Evolutionary conservation across 345 rosid genomes (phyloP).

Genomic region (Melastoma malabathricum): DNA sequence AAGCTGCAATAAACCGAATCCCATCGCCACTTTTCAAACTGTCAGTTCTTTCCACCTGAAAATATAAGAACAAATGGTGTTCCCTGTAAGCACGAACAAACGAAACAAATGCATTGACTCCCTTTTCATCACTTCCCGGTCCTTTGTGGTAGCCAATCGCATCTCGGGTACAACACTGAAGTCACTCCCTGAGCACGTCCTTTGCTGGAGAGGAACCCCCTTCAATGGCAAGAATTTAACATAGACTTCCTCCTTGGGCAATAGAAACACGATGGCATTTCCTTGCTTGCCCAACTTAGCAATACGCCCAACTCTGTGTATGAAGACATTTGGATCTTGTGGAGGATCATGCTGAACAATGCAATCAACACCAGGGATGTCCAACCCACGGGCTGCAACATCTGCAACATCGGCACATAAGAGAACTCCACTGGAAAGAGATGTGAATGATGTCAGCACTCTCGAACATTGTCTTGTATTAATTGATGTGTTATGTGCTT

Average conservation of each 20-base stretch:
- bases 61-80: slow-evolving; percentile 67
- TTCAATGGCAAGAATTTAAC: slow-evolving; percentile 62
- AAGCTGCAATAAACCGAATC: slow-evolving; percentile 75
- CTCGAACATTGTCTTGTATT: too few species aligned
- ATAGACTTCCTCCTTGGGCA: slow-evolving; percentile 88
- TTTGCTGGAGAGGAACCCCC: slow-evolving; percentile 64
- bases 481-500: too few species aligned
- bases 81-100: slow-evolving; percentile 80
- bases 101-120: slow-evolving; percentile 85
- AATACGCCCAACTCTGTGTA: slow-evolving; percentile 88
- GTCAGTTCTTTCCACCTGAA: slow-evolving; percentile 94
- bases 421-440: slow-evolving; percentile 65
- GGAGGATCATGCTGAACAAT: slow-evolving; percentile 98
- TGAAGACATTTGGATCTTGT: slow-evolving; percentile 81
- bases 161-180: slow-evolving; percentile 69
- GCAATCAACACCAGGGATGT: too few species aligned
- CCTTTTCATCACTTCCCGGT: slow-evolving; percentile 85
- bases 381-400: slow-evolving; percentile 98
- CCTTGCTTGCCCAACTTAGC: slow-evolving; percentile 89
- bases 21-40: slow-evolving; percentile 88
- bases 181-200: slow-evolving; percentile 32
- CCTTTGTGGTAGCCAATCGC: slow-evolving; percentile 53
- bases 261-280: slow-evolving; percentile 49
- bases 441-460: slow-evolving; percentile 67
- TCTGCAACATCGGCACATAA: slow-evolving; percentile 91